phyloP scores from a whole-genome alignment of 1,284 basidiomycete species.

The Phylloboletellus chloephorus region DNA sequence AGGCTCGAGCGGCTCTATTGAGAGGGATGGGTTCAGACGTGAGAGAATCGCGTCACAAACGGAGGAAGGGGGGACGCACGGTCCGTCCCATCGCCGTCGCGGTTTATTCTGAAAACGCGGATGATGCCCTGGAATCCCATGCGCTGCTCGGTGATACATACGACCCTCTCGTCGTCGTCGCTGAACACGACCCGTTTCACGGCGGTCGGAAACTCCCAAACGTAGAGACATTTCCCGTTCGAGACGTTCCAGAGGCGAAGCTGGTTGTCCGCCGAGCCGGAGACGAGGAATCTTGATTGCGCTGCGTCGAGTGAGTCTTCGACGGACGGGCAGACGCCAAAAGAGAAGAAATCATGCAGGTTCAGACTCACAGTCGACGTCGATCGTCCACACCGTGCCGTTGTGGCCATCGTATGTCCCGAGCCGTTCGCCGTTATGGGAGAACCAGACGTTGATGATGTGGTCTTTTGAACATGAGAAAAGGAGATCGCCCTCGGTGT shows the following conservation, averaged over 20 bases:
- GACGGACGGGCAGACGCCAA: too few species aligned
- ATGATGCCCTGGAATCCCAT: conserved; percentile 88
- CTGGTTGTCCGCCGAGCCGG: conserved; percentile 87
- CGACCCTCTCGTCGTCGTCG: conserved; percentile 79
- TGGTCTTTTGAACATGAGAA: conserved; percentile 97
- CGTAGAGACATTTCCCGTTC: conserved; percentile 86
- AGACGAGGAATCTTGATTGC: conserved; percentile 81
- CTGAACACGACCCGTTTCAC: conserved; percentile 93
- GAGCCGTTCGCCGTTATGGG: conserved; percentile 97
- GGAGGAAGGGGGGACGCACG: conserved; percentile 40
- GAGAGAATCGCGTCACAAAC: neutral
- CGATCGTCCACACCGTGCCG: conserved; percentile 94
- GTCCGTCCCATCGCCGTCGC: conserved; percentile 69
- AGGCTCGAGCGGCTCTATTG: conserved; percentile 71
- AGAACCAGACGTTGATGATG: conserved; percentile 94
- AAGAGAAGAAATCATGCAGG: conserved; percentile 7
- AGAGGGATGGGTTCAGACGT: conserved; percentile 2
- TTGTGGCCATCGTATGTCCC: conserved; percentile 98
- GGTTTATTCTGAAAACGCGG: conserved; percentile 85
- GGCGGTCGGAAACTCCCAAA: conserved; percentile 97
- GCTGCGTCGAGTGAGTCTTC: conserved; percentile 42
- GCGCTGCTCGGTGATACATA: conserved; percentile 95
- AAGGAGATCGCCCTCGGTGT: conserved; percentile 91
- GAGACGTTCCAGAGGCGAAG: conserved; percentile 89
- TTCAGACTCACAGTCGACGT: conserved; percentile 80